Evolutionary conservation across 1,284 basidiomycete species (phyloP), one percentile per base, ranked within the genome.

Genomic region (Puccinia polysora): DNA sequence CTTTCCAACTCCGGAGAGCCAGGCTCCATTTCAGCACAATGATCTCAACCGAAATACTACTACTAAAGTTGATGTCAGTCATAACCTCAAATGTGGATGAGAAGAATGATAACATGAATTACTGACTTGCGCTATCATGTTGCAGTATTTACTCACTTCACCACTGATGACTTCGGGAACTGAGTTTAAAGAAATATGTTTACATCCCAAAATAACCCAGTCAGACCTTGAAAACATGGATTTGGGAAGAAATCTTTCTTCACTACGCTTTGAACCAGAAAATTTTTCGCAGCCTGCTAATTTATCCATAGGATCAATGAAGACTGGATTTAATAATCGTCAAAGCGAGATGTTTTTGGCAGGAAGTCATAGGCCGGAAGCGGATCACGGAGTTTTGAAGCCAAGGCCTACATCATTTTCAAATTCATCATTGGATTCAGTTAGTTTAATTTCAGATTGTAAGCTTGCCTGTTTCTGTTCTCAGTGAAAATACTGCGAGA

Each of bases 391-490:
- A n/a, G 36, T 59, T 15, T 10, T 36, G 6, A 40, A 40, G 23
- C 36, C 23, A 20, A 25, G 14, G 15, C 23, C 32, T 36, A 23
- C 36, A 59, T 36, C 56, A 2, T 59, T 36, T 40, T 59, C 56
- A 20, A 36, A 36, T 23, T 34, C 56, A 40, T 34, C 56, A 40
- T 40, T 59, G 15, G 12, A n/a, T 40, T 59, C 58, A 15, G 5
- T 58, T 2, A 23, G 5, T 58, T 60, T 40, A 38, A 60, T 25
- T 45, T 60, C 58, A 45, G 58, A 60, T 25, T 28, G 58, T 60
- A 36, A 38, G 55, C 28, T 8, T 58, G 15, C 30, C 32, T 53
- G 10, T n/a, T 30, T 58, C 14, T 20, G 7, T 4, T 58, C n/a
- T n/a, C n/a, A n/a, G n/a, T n/a, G n/a, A n/a, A n/a, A n/a, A n/a